Conservation (phyloP, 2,329 filamentous ascomycete species). For the Fusarium incarnatum region DNA sequence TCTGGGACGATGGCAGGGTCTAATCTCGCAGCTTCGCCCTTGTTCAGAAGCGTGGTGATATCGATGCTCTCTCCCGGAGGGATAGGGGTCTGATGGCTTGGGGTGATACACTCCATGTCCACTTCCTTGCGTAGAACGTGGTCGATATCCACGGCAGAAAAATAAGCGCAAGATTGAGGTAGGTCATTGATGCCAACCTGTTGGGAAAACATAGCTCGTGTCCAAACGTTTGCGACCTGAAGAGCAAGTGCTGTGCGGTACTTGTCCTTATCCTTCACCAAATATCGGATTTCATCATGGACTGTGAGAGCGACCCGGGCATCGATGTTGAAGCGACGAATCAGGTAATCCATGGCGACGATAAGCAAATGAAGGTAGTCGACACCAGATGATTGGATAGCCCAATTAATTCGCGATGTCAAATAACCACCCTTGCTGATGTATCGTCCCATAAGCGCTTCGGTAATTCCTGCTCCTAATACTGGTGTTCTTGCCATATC, state of each 20-base stretch:
- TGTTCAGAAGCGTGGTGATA: conserved; percentile 80
- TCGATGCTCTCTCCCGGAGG: conserved; percentile 88
- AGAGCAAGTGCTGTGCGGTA: conserved; percentile 93
- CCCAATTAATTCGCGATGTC: conserved; percentile 98
- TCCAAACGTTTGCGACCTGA: conserved; percentile 96
- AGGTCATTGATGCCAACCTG: conserved; percentile 96
- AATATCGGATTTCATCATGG: conserved; percentile 96
- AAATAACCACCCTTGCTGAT: conserved; percentile 92
- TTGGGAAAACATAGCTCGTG: conserved; percentile 95
- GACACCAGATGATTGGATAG: conserved; percentile 95
- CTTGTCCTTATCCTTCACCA: conserved; percentile 85
- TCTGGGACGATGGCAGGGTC: conserved; percentile 73
- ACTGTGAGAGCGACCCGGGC: conserved; percentile 93
- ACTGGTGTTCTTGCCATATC: conserved; percentile 91
- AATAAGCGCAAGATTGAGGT: conserved; percentile 93
- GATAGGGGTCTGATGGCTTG: conserved; percentile 83
- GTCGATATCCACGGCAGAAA: conserved; percentile 95
- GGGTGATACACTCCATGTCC: conserved; percentile 96
- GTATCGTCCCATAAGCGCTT: conserved; percentile 89
- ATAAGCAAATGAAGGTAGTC: conserved; percentile 97
- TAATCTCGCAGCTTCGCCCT: conserved; percentile 74
- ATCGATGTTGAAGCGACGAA: conserved; percentile 83
- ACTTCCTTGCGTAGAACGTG: conserved; percentile 97
- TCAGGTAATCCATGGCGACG: conserved; percentile 93
- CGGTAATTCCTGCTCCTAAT: conserved; percentile 93